These are phyloP conservation scores for Clarireedia monteithiana DNA, from an alignment of 2,329 filamentous ascomycete genomes.

Conservation along the genomic window DNA sequence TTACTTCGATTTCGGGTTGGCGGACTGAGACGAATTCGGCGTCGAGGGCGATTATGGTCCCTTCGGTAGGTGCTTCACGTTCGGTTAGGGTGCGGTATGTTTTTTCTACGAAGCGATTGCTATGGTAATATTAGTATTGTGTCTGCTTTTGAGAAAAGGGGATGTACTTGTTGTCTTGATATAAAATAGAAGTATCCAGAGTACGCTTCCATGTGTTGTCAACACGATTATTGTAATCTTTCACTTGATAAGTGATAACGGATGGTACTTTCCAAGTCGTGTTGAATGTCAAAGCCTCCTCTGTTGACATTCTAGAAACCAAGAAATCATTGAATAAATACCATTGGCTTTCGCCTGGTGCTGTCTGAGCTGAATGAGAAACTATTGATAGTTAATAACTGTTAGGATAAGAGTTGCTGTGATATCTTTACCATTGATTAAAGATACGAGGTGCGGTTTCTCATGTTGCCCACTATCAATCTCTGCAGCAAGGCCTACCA, in stretches of 20 bases:
- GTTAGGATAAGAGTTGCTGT: neutral
- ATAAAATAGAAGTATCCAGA: constrained; percentile 79
- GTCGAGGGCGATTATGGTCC: constrained; percentile 80
- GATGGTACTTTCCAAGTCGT: constrained; percentile 89
- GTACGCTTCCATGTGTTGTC: constrained; percentile 80
- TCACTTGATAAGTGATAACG: constrained; percentile 79
- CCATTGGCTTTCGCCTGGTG: constrained; percentile 65
- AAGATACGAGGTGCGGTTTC: constrained; percentile 83
- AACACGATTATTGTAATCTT: constrained; percentile 70
- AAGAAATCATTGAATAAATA: constrained; percentile 97
- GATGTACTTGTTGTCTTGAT: constrained; percentile 53
- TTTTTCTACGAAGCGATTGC: constrained; percentile 30
- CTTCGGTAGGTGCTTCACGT: constrained; percentile 59
- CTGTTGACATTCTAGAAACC: constrained; percentile 68
- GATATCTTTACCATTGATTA: constrained; percentile 64
- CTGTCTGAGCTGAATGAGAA: constrained; percentile 54
- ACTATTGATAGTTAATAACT: constrained; percentile 37
- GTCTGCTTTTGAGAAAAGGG: neutral
- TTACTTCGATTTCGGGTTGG: constrained; percentile 91
- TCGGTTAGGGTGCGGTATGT: constrained; percentile 53
- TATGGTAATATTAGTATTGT: neutral
- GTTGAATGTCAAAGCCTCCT: constrained; percentile 85
- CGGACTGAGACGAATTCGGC: constrained; percentile 94
- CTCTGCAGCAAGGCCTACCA: constrained; percentile 83
- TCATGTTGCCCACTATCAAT: constrained; percentile 81